Conservation (phyloP, 2,329 filamentous ascomycete species). For the Alternaria sp. region DNA sequence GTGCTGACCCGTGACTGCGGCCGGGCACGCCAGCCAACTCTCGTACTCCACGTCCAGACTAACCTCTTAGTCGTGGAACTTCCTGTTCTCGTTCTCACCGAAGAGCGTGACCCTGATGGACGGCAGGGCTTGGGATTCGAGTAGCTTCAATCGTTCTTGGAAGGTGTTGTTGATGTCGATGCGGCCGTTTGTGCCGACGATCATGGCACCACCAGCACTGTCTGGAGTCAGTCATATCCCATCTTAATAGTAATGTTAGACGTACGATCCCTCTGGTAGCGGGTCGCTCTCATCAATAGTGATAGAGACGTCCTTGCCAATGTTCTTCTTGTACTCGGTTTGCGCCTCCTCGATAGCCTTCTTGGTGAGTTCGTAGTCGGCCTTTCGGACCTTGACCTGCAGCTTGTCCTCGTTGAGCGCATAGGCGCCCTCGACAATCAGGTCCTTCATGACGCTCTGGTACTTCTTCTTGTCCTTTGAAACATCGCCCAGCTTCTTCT, state of each 20-base stretch:
- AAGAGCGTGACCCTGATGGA: slow-evolving; percentile 86
- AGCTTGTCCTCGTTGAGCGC: slow-evolving; percentile 82
- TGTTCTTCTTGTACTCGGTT: slow-evolving; percentile 82
- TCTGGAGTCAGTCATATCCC: slow-evolving; percentile 11
- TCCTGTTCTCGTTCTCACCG: slow-evolving; percentile 92
- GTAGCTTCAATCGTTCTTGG: slow-evolving; percentile 84
- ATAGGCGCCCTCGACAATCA: slow-evolving; percentile 90
- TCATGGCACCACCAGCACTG: slow-evolving; percentile 82
- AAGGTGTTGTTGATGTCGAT: slow-evolving; percentile 99
- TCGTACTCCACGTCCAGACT: neutral
- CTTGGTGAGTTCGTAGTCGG: slow-evolving; percentile 76
- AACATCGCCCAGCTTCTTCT: slow-evolving; percentile 71
- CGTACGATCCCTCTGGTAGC: slow-evolving; percentile 83
- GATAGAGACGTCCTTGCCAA: slow-evolving; percentile 72
- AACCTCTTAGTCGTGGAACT: slow-evolving; percentile 79
- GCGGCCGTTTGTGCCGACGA: slow-evolving; percentile 85
- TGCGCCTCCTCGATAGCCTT: slow-evolving; percentile 78
- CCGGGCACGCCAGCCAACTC: neutral
- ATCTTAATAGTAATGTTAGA: neutral
- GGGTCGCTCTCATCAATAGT: slow-evolving; percentile 79
- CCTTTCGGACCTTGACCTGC: slow-evolving; percentile 76
- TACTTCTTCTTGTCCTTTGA: slow-evolving; percentile 77
- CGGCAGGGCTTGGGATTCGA: slow-evolving; percentile 85
- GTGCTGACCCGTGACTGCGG: neutral
- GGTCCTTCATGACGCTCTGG: slow-evolving; percentile 74